Base-by-base conservation (phyloP, 257 asterid genomes). In the Rauvolfia tetraphylla region DNA sequence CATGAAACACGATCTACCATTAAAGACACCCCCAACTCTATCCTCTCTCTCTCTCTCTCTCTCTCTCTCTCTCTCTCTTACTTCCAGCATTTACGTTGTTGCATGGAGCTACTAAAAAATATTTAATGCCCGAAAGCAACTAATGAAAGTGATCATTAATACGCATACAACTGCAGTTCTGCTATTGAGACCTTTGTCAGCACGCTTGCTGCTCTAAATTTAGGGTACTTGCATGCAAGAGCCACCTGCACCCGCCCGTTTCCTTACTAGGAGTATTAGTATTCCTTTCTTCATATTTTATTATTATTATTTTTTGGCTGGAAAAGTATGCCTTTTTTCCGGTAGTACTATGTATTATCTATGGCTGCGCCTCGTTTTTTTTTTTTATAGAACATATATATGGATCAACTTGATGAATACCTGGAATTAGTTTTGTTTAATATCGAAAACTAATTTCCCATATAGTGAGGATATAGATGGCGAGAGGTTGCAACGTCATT, bases 61-160 rank as follows among this genome's bases (percentile, higher is more conserved):
- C 79, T 31, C 44, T 41, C 44, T 41, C 44, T 41, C 44, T 41
- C 44, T 34, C 68, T 71, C 73, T 75, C 42, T 59, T 33, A 33
- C 57, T 59, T 59, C 63, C 56, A n/a, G 75, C 82, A 79, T 76
- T 76, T 73, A 73, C 71, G 75, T 67, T 27, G 57, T 66, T 80
- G 78, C 78, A 80, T 76, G 82, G 76, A 69, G 48, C 53, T 54
- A 61, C 71, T 68, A 67, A 66, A 79, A 70, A 76, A 71, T 79
- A 41, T 58, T 87, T 53, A 88, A 84, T 83, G 96, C 85, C 57
- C 22, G 79, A 85, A 79, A 83, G 83, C 84, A 83, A 88, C 85
- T 69, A 71, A 25, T 41, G 49, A 77, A 83, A 80, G 69, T 44
- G 61, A 76, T 76, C 90, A 84, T 42, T 86, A 72, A 10, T 63